These are phyloP conservation scores for Sherardia arvensis DNA, from an alignment of 257 asterid species.

Conservation along the genomic window DNA sequence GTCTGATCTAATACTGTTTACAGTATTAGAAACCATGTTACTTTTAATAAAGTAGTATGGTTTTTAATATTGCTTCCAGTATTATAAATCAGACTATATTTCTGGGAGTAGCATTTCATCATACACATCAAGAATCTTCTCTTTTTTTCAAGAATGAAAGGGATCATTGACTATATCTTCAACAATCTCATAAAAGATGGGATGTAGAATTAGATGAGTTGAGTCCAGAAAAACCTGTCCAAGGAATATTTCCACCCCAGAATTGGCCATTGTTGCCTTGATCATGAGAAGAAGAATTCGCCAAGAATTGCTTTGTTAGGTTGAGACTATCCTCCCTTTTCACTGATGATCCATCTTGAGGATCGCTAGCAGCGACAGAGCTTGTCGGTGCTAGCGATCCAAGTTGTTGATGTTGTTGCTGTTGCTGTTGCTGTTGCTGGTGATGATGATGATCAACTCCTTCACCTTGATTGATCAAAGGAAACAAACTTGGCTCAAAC, in stretches of 20 bases:
- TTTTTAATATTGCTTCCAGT: neutral
- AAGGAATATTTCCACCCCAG: conserved; percentile 28
- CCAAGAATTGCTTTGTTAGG: conserved; percentile 27
- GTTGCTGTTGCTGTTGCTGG: conserved; percentile 13
- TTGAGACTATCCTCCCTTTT: conserved; percentile 29
- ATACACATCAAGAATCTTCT: neutral
- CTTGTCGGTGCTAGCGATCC: conserved; percentile 6
- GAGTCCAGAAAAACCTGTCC: conserved; percentile 32
- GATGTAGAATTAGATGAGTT: conserved; percentile 22
- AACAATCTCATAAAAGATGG: conserved; percentile 21
- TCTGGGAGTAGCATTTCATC: neutral
- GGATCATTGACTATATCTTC: neutral
- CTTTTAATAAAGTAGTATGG: neutral
- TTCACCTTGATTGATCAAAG: conserved; percentile 17
- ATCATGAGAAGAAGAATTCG: conserved; percentile 13
- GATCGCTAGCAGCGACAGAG: conserved; percentile 2
- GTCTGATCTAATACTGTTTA: neutral
- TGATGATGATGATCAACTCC: conserved; percentile 25
- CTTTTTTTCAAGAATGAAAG: neutral
- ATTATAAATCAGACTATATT: neutral
- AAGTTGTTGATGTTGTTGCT: conserved; percentile 10
- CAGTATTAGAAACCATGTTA: neutral
- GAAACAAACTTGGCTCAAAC: conserved; percentile 21
- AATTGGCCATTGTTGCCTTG: conserved; percentile 13
- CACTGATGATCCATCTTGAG: conserved; percentile 7